Evolutionary conservation across 140 eudicot genomes (phyloP), one percentile per base, ranked within the genome.

Genomic region (Cichorium intybus): DNA sequence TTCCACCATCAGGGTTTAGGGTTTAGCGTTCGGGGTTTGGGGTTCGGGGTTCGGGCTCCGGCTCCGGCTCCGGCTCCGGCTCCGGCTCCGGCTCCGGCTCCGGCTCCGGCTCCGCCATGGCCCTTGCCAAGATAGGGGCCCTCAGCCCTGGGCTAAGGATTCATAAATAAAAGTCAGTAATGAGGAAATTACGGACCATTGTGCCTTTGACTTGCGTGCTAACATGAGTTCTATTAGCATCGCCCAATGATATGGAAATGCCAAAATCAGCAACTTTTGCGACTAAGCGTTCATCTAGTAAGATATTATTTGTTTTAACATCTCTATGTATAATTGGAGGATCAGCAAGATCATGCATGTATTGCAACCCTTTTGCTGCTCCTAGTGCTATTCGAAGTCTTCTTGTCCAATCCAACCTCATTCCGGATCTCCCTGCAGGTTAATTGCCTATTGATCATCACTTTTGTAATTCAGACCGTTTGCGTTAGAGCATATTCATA

Each of bases 191-290:
- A 75, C 94, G 76, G 1, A 90, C 97, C 97, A 90, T 80, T 60
- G 97, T 90, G 26, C 97, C 97, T 78, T 90, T 90, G 37, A 91
- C 96, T 81, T 91, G 97, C 68, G 97, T 88, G 6, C 95, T 91
- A 50, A 91, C 74, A 68, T 88, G 90, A 58, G 84, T 81, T 70
- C 71, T 81, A 45, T 79, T 77, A 15, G 77, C 35, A 31, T 87
- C 90, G n/a, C 77, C 84, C 31, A 80, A 14, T 2, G 77, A 71
- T 84, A 82, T 91, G 45, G 91, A 87, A 43, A 92, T 86, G 17
- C 98, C 96, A 21, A 88, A 92, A 79, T 92, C 96, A 39, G 98
- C 98, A 62, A 92, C 95, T 74, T 88, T 92, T 10, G 98, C 96
- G 3, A 63, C 80, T 28, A 92, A 73, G 56, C 81, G 80, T 37